Percentiles rank a stretch among this genome's conserved stretches.
phyloP scores from a whole-genome alignment of 1,284 basidiomycete species.

The Heterobasidion occidentale region DNA sequence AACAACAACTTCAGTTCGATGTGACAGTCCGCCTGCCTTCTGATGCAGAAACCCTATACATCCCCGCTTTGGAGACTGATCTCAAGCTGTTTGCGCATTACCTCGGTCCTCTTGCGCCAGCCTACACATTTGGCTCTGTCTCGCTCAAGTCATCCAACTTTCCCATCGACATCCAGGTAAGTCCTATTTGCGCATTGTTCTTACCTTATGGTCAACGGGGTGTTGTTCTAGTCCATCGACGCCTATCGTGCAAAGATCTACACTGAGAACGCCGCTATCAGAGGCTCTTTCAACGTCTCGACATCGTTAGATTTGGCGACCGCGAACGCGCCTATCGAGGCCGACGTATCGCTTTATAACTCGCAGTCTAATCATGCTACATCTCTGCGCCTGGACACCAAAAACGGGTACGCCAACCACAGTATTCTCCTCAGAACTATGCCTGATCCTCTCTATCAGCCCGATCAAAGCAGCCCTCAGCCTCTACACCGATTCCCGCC shows the following conservation, averaged over 20 bases:
- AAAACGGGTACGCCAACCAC: slow-evolving; percentile 28
- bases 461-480: slow-evolving; percentile 22
- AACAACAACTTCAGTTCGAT: slow-evolving; percentile 9
- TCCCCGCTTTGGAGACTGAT: slow-evolving; percentile 15
- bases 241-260: slow-evolving; percentile 21
- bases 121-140: slow-evolving; percentile 13
- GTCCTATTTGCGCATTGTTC: neutral
- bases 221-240: slow-evolving; percentile 24
- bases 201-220: neutral
- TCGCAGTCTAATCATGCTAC: slow-evolving; percentile 15
- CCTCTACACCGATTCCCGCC: slow-evolving; percentile 17
- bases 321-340: slow-evolving; percentile 28
- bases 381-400: slow-evolving; percentile 20
- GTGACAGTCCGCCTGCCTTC: slow-evolving; percentile 16
- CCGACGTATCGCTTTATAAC: slow-evolving; percentile 27
- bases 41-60: slow-evolving; percentile 7
- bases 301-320: slow-evolving; percentile 29
- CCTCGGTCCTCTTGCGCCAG: slow-evolving; percentile 13
- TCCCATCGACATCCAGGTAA: slow-evolving; percentile 23
- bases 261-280: slow-evolving; percentile 28
- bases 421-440: too few species aligned
- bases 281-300: slow-evolving; percentile 30
- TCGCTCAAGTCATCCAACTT: slow-evolving; percentile 11
- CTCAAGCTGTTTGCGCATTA: slow-evolving; percentile 15
- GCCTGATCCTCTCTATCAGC: neutral